Percentiles rank a stretch among this genome's conserved stretches.
phyloP scores from a whole-genome alignment of 164 flowering plant species.

The Magnolia changhungtana region DNA sequence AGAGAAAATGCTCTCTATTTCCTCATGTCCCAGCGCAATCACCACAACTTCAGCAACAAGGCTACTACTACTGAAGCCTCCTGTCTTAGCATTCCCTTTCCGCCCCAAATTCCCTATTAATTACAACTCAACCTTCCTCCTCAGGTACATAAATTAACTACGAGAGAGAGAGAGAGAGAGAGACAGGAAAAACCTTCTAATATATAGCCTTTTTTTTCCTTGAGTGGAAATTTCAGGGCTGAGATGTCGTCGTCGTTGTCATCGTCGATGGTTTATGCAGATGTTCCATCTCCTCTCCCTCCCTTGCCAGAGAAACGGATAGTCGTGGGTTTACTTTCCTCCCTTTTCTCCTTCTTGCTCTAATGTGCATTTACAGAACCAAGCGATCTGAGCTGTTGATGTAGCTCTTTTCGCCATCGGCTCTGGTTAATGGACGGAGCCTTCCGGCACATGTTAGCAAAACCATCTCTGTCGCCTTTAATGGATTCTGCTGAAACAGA shows the following conservation, averaged over 20 bases:
- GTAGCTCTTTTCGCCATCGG: not conserved
- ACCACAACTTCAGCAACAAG: not conserved
- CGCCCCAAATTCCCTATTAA: not conserved
- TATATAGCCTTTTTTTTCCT: not conserved
- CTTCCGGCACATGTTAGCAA: too few relatives aligned
- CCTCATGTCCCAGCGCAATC: too few relatives aligned
- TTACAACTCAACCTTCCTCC: too few relatives aligned
- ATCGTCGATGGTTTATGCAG: not conserved
- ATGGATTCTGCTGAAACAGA: too few relatives aligned
- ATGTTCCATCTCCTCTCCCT: slow-evolving; percentile 21
- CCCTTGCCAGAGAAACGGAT: slow-evolving; percentile 48
- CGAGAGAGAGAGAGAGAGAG: too few relatives aligned
- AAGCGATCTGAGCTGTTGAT: not conserved
- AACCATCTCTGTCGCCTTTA: too few relatives aligned
- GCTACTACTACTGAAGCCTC: not conserved
- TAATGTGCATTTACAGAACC: not conserved
- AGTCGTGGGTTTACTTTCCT: slow-evolving; percentile 34
- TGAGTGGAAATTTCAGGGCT: slow-evolving; percentile 19
- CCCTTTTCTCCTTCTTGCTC: not conserved
- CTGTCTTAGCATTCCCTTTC: not conserved
- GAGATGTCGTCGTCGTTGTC: slow-evolving; percentile 24
- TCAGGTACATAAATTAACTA: too few relatives aligned
- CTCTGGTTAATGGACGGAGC: too few relatives aligned
- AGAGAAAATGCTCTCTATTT: too few relatives aligned
- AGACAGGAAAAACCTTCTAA: too few relatives aligned